These are phyloP conservation scores for Dothistroma pini DNA, from an alignment of 2,329 filamentous ascomycete species.

Conservation along the genomic window DNA sequence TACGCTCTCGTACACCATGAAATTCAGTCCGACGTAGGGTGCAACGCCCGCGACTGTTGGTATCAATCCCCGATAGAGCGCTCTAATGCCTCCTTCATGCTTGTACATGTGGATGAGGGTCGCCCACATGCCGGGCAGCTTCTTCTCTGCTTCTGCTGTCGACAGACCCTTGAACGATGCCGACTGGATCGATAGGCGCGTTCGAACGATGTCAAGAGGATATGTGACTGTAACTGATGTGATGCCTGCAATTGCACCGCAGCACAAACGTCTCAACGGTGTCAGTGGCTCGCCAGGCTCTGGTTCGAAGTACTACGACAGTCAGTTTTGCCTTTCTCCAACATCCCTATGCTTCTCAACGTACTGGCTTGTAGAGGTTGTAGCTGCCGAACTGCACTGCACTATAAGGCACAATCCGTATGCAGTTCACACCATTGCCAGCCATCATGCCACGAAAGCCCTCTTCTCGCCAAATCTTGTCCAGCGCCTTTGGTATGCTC, in stretches of 20 bases:
- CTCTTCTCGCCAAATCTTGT: conserved; percentile 96
- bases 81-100: conserved; percentile 77
- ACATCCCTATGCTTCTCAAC: conserved; percentile 31
- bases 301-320: conserved; percentile 65
- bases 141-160: conserved; percentile 50
- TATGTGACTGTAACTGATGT: conserved; percentile 96
- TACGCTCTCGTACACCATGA: conserved; percentile 95
- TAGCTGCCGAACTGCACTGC: conserved; percentile 98
- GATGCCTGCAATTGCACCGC: conserved; percentile 86
- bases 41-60: conserved; percentile 94
- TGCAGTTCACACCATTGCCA: conserved; percentile 96
- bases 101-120: conserved; percentile 83
- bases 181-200: conserved; percentile 90
- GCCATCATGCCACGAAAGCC: conserved; percentile 97
- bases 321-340: background rate
- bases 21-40: conserved; percentile 95
- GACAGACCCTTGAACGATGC: conserved; percentile 85
- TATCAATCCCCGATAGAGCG: conserved; percentile 90
- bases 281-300: conserved; percentile 69
- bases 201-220: conserved; percentile 95
- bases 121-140: conserved; percentile 87
- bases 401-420: conserved; percentile 96
- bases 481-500: conserved; percentile 80
- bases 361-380: conserved; percentile 90
- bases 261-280: conserved; percentile 73